Evolutionary conservation across 345 rosid species (phyloP).

Genomic region (Brassica incana): DNA sequence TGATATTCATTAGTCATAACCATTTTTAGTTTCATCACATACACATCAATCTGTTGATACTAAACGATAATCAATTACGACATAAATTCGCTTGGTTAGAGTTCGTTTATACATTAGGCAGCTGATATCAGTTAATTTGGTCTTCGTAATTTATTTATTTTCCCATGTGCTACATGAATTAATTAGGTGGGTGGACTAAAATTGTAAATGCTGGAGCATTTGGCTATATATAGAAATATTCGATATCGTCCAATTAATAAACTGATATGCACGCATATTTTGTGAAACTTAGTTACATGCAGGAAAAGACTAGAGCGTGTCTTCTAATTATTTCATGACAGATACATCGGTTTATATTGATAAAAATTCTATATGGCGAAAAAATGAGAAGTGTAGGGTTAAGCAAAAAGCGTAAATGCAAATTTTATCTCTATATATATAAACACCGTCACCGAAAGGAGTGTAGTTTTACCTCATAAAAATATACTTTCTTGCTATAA

Average conservation of each 20-base stretch:
- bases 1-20: background rate
- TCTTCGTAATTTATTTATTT: background rate
- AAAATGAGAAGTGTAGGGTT: background rate
- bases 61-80: background rate
- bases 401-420: background rate
- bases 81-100: slow-evolving; percentile 2
- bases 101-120: background rate
- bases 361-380: background rate
- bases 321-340: background rate
- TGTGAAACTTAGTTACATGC: background rate
- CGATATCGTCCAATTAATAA: background rate
- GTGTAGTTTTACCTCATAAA: background rate
- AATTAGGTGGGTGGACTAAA: background rate
- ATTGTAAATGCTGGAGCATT: background rate
- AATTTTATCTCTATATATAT: slow-evolving; percentile 3
- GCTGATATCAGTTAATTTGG: background rate
- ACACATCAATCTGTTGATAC: background rate
- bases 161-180: background rate
- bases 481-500: no score
- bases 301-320: background rate
- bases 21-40: background rate
- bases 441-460: background rate
- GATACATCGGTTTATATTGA: background rate
- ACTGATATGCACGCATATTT: background rate
- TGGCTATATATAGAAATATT: background rate